Evolutionary conservation across 495 filamentous ascomycete species (phyloP), one percentile per base, ranked within the genome.

Genomic region (Penicillium flavigenum): DNA sequence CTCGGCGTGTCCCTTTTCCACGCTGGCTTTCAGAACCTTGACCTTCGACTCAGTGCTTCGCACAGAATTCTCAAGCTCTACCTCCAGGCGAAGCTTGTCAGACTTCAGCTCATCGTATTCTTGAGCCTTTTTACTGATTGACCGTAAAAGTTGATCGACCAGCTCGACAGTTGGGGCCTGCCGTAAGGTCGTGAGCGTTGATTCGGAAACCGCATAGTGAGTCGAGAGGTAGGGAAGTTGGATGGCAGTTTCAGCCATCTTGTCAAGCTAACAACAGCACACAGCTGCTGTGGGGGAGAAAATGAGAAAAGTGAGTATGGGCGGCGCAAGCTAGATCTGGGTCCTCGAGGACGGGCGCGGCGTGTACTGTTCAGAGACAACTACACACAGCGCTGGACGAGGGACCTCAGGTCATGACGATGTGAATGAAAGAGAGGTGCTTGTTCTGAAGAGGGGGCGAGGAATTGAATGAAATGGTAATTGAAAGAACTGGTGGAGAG

Each of bases 61-160:
- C 16, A 95, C 86, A 26, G 87, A 85, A 73, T 88, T 92, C 70
- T 98, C 94, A 10, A 98, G 79, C 75, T 98, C 94, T n/a, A 98
- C 90, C 55, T 92, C 89, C 16, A 88, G 69, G 50, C 88, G 87
- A 44, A 96, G 81, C 71, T 96, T 96, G 44, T 94, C 88, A 7
- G 92, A 86, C 57, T 83, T 85, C 14, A 93, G 72, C 39, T 85
- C 81, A 62, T 96, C 91, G 61, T 83, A 82, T 61, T 96, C 92
- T 47, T 83, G 87, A 29, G 90, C 88, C 72, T 90, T 95, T 29
- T 77, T 76, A 22, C 84, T 79, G 47, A 97, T 81, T 4, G 76
- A 81, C 11, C 80, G 72, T 14, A 97, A 75, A 29, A 97, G 77
- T 34, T 79, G 73, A 47, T 79, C 81, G 48, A 96, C 88, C 16